Evolutionary conservation across 441 rosid genomes (phyloP).

Genomic region (Jatropha multifida): DNA sequence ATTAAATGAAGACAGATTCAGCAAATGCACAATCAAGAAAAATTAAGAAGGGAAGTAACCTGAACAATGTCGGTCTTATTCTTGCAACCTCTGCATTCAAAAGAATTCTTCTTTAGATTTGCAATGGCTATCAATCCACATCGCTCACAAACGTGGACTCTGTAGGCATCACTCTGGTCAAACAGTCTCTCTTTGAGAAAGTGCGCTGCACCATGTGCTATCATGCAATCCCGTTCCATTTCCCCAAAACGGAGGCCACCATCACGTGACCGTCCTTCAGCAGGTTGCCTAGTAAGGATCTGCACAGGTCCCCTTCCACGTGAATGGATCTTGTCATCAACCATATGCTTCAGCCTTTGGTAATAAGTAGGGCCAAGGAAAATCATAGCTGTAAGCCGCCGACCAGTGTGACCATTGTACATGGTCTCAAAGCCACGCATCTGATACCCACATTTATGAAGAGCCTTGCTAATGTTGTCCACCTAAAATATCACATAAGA

Average conservation of each 20-base stretch:
- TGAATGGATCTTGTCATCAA: slow-evolving; percentile 96
- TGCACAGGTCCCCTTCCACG: slow-evolving; percentile 99
- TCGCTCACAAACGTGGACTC: slow-evolving; percentile 87
- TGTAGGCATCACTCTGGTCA: slow-evolving; percentile 97
- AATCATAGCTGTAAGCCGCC: slow-evolving; percentile 85
- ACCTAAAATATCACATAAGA: slow-evolving; percentile 46
- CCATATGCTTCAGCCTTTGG: slow-evolving; percentile 98
- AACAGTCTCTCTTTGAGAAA: slow-evolving; percentile 93
- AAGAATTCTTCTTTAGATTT: slow-evolving; percentile 83
- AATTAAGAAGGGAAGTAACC: slow-evolving; percentile 33
- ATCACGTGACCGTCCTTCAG: slow-evolving; percentile 95
- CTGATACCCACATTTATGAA: slow-evolving; percentile 96
- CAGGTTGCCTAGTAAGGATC: slow-evolving; percentile 95
- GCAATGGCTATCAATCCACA: slow-evolving; percentile 97
- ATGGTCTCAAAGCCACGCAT: slow-evolving; percentile 99
- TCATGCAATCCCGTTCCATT: slow-evolving; percentile 99
- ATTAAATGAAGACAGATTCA: not conserved
- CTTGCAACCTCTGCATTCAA: slow-evolving; percentile 98
- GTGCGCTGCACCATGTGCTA: slow-evolving; percentile 94
- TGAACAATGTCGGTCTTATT: slow-evolving; percentile 92
- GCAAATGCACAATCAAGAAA: not conserved
- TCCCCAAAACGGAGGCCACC: slow-evolving; percentile 99
- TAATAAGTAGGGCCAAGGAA: slow-evolving; percentile 98
- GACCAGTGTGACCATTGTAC: slow-evolving; percentile 98
- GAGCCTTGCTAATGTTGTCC: slow-evolving; percentile 97